A percentile compares a stretch with the other conserved stretches of the same genome.
Conservation (phyloP, 345 rosid species). For the Bretschneidera sinensis region DNA sequence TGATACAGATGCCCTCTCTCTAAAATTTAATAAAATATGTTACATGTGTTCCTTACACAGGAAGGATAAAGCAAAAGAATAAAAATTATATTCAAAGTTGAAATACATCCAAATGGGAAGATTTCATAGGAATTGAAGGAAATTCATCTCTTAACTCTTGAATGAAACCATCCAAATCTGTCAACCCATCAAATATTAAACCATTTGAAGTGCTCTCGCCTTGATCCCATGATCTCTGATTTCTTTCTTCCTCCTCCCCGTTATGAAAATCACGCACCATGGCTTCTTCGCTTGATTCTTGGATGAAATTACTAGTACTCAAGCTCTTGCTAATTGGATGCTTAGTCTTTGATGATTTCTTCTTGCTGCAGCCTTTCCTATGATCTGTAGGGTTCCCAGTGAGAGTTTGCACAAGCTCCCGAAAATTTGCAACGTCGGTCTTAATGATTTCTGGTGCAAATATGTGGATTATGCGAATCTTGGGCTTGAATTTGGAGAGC, state of each 20-base stretch:
- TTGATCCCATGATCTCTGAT: constrained; percentile 12
- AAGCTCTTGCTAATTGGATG: background rate
- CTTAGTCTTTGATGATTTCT: background rate
- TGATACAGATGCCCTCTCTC: too few relatives aligned
- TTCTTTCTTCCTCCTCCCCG: constrained; percentile 12
- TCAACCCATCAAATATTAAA: background rate
- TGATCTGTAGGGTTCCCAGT: constrained; percentile 64
- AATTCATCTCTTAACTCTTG: constrained; percentile 33
- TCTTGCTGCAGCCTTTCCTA: constrained; percentile 17
- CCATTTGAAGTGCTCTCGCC: constrained; percentile 21
- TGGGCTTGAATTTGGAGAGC: constrained; percentile 62
- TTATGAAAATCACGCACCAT: background rate
- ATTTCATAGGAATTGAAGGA: constrained; percentile 25
- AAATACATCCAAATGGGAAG: constrained; percentile 27
- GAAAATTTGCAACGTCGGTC: constrained; percentile 77
- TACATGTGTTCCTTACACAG: too few relatives aligned
- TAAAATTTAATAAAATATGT: too few relatives aligned
- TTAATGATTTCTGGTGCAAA: constrained; percentile 93
- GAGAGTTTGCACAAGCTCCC: constrained; percentile 81
- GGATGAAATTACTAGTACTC: background rate
- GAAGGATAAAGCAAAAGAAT: too few relatives aligned
- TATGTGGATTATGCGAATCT: constrained; percentile 79
- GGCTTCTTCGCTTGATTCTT: background rate
- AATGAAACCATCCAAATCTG: constrained; percentile 32
- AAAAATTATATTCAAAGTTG: constrained; percentile 2